Evolutionary conservation across 495 filamentous ascomycete genomes (phyloP).

Genomic region (Aspergillus baeticus): DNA sequence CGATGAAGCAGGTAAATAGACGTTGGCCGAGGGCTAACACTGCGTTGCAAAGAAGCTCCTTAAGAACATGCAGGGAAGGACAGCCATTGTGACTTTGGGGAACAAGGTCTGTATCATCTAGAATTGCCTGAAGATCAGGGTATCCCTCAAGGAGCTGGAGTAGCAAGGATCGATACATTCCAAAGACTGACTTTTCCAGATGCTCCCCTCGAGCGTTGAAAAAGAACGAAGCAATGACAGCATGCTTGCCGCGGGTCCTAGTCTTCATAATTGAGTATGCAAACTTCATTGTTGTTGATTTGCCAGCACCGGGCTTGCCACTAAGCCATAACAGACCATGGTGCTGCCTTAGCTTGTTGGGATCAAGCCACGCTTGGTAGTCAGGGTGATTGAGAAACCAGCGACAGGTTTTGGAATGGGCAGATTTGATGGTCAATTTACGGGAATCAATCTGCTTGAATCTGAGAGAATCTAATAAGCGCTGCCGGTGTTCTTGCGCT

Average conservation of each 20-base stretch:
- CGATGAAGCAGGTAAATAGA: conserved; percentile 32
- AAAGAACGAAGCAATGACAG: conserved; percentile 45
- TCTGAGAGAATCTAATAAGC: conserved; percentile 22
- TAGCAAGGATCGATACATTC: conserved; percentile 57
- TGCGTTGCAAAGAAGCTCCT: conserved; percentile 20
- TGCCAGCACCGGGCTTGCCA: conserved; percentile 56
- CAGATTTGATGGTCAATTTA: conserved; percentile 21
- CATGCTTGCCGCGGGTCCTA: not conserved
- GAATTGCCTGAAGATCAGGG: conserved; percentile 24
- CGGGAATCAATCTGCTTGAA: conserved; percentile 34
- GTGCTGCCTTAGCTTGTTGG: conserved; percentile 30
- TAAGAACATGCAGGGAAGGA: conserved; percentile 20
- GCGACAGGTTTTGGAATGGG: conserved; percentile 40
- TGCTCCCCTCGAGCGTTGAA: conserved; percentile 48
- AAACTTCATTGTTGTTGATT: conserved; percentile 55
- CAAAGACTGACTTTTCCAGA: conserved; percentile 49
- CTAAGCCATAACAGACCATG: conserved; percentile 57
- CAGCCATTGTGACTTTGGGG: not conserved
- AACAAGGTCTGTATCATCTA: conserved; percentile 21
- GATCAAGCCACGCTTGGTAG: conserved; percentile 50
- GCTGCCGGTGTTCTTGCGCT: conserved; percentile 10
- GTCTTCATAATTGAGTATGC: conserved; percentile 24
- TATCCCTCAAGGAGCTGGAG: conserved; percentile 29
- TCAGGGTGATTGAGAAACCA: conserved; percentile 45
- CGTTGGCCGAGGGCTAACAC: conserved; percentile 21